phyloP scores from a whole-genome alignment of 2,329 filamentous ascomycete genomes.

The Alternaria metachromatica region DNA sequence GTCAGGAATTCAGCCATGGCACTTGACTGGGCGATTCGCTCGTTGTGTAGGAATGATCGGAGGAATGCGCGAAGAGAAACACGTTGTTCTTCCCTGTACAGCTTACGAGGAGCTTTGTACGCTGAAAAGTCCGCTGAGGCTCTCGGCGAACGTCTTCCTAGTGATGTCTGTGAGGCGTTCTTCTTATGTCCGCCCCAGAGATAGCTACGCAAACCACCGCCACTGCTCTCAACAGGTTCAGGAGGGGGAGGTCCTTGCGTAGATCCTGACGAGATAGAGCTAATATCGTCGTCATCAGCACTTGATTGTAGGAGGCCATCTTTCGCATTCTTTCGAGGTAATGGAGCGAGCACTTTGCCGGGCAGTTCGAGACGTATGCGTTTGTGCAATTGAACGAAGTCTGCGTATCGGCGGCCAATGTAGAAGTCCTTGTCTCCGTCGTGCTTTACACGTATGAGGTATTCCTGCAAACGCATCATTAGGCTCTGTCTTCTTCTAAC shows the following conservation, averaged over 20 bases:
- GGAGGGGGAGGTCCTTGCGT: slow-evolving; percentile 62
- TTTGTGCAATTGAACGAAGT: slow-evolving; percentile 83
- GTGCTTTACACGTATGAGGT: slow-evolving; percentile 83
- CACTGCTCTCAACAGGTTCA: slow-evolving; percentile 45
- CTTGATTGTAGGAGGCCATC: slow-evolving; percentile 67
- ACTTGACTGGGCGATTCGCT: slow-evolving; percentile 80
- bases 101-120: slow-evolving; percentile 57
- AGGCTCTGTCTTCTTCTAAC: background rate
- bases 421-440: slow-evolving; percentile 78
- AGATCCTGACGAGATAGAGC: slow-evolving; percentile 81
- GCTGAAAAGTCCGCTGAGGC: slow-evolving; percentile 40
- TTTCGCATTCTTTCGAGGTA: slow-evolving; percentile 92
- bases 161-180: slow-evolving; percentile 50
- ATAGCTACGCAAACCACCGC: slow-evolving; percentile 54
- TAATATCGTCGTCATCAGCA: slow-evolving; percentile 71
- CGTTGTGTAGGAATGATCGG: slow-evolving; percentile 83
- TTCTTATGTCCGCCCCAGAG: slow-evolving; percentile 51
- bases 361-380: slow-evolving; percentile 83
- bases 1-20: slow-evolving; percentile 86
- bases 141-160: slow-evolving; percentile 42
- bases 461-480: slow-evolving; percentile 66
- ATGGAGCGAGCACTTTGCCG: slow-evolving; percentile 82
- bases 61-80: slow-evolving; percentile 91
- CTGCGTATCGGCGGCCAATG: slow-evolving; percentile 84
- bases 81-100: slow-evolving; percentile 88